Base-by-base conservation (phyloP, 202 grass and related monocot genomes). In the Elaeis oleifera region DNA sequence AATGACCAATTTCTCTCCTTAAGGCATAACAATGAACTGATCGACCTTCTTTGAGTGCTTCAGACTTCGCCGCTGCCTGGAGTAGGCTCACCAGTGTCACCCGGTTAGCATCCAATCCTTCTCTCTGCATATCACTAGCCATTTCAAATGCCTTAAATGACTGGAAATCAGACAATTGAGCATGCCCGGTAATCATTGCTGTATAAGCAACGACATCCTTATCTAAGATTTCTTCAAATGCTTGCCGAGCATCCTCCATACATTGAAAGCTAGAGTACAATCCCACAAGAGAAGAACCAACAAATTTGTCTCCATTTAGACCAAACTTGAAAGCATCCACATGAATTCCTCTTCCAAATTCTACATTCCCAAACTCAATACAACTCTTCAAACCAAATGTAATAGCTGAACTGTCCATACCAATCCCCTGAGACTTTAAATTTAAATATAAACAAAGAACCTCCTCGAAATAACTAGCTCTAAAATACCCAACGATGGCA, bases 321-420 rank as follows among this genome's bases (percentile, higher is more conserved):
- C 70, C 74, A 86, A 78, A 59, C 56, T 86, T 86, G 36, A 86
- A 32, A 4, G 83, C 76, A 53, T 86, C 78, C 18, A 56, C 70
- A 74, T 86, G 83, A 20, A 86, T 32, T 60, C 55, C 69, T 74
- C 73, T 61, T 24, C 74, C 83, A 49, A 74, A 16, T 28, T 49
- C 58, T 63, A 74, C 52, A 50, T 74, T 62, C 24, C 28, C 65
- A 16, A 86, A 70, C 39, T 59, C 55, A 32, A 63, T 58, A 39
- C 83, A 86, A 71, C 78, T 78, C 57, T 86, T 86, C 65, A 86
- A 74, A 65, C 70, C 69, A 67, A 86, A 86, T 56, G 70, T 81
- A 78, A 86, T 44, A 50, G 51, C 44, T 78, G 76, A 81, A 48
- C 50, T 79, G 58, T 74, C 66, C 29, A 86, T 39, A 48, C 56